These are phyloP conservation scores for Hericium alpestre DNA, from an alignment of 768 basidiomycete genomes.

Conservation along the genomic window DNA sequence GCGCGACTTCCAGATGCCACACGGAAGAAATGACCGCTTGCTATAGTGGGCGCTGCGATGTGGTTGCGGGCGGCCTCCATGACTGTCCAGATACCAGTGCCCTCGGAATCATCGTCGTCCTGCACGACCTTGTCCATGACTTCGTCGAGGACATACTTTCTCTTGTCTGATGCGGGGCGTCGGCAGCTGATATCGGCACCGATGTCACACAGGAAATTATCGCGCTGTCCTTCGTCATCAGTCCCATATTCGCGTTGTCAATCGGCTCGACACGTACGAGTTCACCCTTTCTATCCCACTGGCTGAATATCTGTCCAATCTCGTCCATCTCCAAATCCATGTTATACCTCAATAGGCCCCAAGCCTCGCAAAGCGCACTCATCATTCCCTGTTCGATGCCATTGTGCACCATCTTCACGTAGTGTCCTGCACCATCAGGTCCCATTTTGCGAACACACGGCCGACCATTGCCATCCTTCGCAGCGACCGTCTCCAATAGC, in stretches of 20 bases:
- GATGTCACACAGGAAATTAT: not conserved
- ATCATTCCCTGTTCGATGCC: constrained; percentile 18
- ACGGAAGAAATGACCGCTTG: not conserved
- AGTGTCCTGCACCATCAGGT: constrained; percentile 14
- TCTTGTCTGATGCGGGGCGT: not conserved
- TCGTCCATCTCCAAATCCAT: too few species aligned
- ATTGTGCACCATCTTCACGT: constrained; percentile 19
- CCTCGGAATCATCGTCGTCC: not conserved
- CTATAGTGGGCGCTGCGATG: not conserved
- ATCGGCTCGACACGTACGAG: too few species aligned
- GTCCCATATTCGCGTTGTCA: too few species aligned
- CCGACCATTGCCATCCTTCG: too few species aligned
- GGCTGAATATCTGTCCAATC: too few species aligned
- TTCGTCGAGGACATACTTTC: not conserved
- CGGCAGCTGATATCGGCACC: not conserved
- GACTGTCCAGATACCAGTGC: not conserved
- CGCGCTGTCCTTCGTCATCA: not conserved
- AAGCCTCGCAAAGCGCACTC: constrained; percentile 1
- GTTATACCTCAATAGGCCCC: too few species aligned
- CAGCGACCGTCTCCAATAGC: too few species aligned
- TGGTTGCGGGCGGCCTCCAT: not conserved
- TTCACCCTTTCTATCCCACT: too few species aligned
- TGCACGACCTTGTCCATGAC: not conserved
- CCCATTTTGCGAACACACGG: constrained; percentile 1
- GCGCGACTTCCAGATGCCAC: not conserved